Base-by-base conservation (phyloP, 371 early-diverging fungal species). In the Capillidium heterosporum region DNA sequence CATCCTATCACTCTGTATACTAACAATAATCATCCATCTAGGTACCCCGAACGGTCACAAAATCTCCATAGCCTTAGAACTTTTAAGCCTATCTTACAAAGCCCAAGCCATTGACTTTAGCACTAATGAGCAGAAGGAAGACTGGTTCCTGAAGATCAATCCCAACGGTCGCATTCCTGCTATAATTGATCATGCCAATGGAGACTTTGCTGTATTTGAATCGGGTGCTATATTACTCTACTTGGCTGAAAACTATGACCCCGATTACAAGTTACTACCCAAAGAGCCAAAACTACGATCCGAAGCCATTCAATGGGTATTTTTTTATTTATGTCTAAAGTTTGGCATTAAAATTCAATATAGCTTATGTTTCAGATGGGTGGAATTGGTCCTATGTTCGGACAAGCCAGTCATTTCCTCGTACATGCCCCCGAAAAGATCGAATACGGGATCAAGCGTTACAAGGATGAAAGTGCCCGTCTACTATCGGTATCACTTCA, bases 221-320 rank as follows among this genome's bases (percentile, higher is more conserved):
- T 61, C 60, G 29, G 74, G 72, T n/a, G 76, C 76, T 10, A 76
- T 76, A 41, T 57, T 76, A 53, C 53, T 71, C 17, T 76, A 73
- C 59, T 62, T 76, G 4, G 69, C 68, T n/a, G 70, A 75, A 31
- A 63, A 66, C 58, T 70, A 73, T 57, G 76, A 73, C 60, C 67
- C 65, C 15, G 59, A 72, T 23, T 66, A 70, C 60, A 59, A 57
- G 29, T 41, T 76, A 23, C 53, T 66, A 19, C 65, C 71, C 19
- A 55, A 57, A 2, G 74, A 72, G 49, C 60, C 70, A 39, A 63
- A 70, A 17, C 48, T 54, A 48, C 59, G 62, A 28, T 64, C 64
- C 43, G 63, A 69, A 56, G 71, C 63, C 15, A 66, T 67, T 19
- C 71, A 72, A 60, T 64, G 65, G 60, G 48, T 61, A 41, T 57